Evolutionary conservation across 2,329 filamentous ascomycete genomes (phyloP).

Genomic region (Pezicula carpinea): DNA sequence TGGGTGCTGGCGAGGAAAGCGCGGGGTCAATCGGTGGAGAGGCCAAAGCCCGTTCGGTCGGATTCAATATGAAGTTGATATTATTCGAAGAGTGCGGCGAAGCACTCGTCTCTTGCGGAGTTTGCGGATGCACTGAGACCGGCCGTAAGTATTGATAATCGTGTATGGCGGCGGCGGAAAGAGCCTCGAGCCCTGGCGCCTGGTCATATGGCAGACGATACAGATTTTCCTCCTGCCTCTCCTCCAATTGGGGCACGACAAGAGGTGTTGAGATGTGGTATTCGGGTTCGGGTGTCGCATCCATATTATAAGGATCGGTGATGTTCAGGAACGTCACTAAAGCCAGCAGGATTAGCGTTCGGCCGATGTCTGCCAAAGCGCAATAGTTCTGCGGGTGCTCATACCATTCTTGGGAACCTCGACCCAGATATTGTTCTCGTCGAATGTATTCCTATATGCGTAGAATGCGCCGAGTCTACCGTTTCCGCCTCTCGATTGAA

Average conservation of each 20-base stretch:
- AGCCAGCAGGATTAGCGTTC: slow-evolving; percentile 19
- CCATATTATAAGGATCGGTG: slow-evolving; percentile 55
- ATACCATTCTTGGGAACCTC: slow-evolving; percentile 54
- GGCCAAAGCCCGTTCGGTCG: slow-evolving; percentile 16
- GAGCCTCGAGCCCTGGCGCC: slow-evolving; percentile 47
- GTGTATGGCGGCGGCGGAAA: slow-evolving; percentile 46
- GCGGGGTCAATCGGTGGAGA: slow-evolving; percentile 40
- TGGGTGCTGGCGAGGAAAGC: slow-evolving; percentile 15
- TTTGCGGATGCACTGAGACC: slow-evolving; percentile 13
- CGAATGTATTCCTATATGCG: slow-evolving; percentile 62
- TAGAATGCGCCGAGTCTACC: slow-evolving; percentile 54
- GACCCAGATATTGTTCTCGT: slow-evolving; percentile 56
- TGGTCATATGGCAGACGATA: slow-evolving; percentile 25
- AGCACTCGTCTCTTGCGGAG: slow-evolving; percentile 14
- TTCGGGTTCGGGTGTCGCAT: slow-evolving; percentile 33
- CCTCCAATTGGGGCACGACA: slow-evolving; percentile 13
- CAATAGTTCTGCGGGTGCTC: neutral
- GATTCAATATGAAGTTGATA: slow-evolving; percentile 53
- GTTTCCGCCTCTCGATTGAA: slow-evolving; percentile 26
- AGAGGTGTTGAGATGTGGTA: slow-evolving; percentile 10
- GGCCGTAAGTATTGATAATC: slow-evolving; percentile 30
- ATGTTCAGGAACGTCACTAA: slow-evolving; percentile 57
- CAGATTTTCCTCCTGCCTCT: slow-evolving; percentile 17
- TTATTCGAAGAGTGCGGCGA: slow-evolving; percentile 33
- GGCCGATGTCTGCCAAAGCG: neutral